These are phyloP conservation scores for Metroxylon sagu DNA, from an alignment of 176 grass and related monocot genomes.

Conservation along the genomic window DNA sequence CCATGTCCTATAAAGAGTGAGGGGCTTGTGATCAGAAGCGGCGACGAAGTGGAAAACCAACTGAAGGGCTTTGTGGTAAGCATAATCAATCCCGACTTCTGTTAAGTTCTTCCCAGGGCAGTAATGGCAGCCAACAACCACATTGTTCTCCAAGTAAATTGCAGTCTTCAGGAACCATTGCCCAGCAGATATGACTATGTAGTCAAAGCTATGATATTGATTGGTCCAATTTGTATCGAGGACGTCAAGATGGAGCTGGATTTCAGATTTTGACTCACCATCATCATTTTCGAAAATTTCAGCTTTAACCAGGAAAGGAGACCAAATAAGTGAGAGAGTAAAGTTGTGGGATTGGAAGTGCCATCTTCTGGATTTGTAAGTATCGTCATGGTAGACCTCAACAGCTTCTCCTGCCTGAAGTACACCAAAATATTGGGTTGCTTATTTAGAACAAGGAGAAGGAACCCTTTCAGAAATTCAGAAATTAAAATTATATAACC, in stretches of 20 bases:
- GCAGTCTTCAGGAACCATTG: conserved; percentile 87
- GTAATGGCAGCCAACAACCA: conserved; percentile 61
- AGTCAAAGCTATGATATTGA: conserved; percentile 58
- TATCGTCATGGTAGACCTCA: conserved; percentile 59
- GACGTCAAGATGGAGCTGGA: conserved; percentile 61
- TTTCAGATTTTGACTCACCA: conserved; percentile 51
- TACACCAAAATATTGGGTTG: conserved; percentile 15
- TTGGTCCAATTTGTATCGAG: conserved; percentile 54
- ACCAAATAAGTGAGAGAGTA: conserved; percentile 57
- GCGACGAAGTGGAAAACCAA: conserved; percentile 45
- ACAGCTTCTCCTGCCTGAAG: conserved; percentile 61
- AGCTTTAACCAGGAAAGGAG: conserved; percentile 65
- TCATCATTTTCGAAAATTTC: conserved; percentile 77
- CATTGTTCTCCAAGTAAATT: conserved; percentile 56
- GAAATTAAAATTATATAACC: no score
- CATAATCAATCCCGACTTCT: conserved; percentile 58
- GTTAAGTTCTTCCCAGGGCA: conserved; percentile 46
- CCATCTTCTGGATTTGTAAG: conserved; percentile 64
- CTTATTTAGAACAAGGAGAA: no score
- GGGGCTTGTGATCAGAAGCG: conserved; percentile 36
- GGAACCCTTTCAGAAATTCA: no score
- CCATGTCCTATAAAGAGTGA: conserved; percentile 80
- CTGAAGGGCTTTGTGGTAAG: conserved; percentile 53
- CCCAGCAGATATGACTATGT: conserved; percentile 65
- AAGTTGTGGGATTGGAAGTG: conserved; percentile 65